phyloP scores from a whole-genome alignment of 2,329 filamentous ascomycete species.

The Colletotrichum acutatum region DNA sequence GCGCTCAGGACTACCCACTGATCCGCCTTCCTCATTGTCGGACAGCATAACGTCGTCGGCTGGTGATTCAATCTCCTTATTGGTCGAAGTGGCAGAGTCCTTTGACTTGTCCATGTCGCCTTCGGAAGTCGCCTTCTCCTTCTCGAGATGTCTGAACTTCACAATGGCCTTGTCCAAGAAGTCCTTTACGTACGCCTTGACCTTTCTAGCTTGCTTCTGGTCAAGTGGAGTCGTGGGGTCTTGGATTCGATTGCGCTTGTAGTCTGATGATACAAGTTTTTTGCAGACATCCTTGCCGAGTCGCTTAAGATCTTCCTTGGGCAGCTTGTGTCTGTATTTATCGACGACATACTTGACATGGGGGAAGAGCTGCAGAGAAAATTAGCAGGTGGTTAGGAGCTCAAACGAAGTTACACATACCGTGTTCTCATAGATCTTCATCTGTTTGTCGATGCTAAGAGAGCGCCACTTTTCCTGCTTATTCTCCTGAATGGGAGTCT shows the following conservation, averaged over 20 bases:
- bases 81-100: conserved; percentile 20
- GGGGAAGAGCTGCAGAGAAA: conserved; percentile 74
- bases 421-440: conserved; percentile 94
- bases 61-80: background rate
- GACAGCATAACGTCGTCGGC: conserved; percentile 52
- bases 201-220: conserved; percentile 81
- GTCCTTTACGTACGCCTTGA: conserved; percentile 81
- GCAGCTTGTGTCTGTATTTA: conserved; percentile 87
- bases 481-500: conserved; percentile 64
- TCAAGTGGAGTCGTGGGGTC: conserved; percentile 79
- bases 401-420: conserved; percentile 61
- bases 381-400: background rate
- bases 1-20: conserved; percentile 60
- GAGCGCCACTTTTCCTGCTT: conserved; percentile 79
- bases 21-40: conserved; percentile 57
- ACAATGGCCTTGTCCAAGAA: conserved; percentile 88
- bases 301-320: conserved; percentile 78
- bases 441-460: conserved; percentile 83
- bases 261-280: conserved; percentile 91
- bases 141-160: conserved; percentile 77
- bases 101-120: conserved; percentile 40
- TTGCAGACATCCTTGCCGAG: conserved; percentile 79
- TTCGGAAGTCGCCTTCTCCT: conserved; percentile 64
- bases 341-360: conserved; percentile 87
- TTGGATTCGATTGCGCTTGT: conserved; percentile 86